Evolutionary conservation across 495 filamentous ascomycete genomes (phyloP).

Genomic region (Clavariopsis aquatica): DNA sequence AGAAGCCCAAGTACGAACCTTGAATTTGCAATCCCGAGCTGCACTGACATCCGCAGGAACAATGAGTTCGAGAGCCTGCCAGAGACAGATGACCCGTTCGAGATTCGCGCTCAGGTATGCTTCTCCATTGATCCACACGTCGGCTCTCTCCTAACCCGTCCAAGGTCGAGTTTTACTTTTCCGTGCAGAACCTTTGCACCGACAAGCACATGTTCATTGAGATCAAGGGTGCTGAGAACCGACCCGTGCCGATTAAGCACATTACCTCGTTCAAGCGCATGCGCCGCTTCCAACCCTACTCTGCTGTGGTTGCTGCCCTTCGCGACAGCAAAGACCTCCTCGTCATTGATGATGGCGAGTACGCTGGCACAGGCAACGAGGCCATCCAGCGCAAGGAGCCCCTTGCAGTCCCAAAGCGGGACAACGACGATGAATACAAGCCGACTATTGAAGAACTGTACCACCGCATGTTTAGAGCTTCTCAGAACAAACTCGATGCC

Average conservation of each 20-base stretch:
- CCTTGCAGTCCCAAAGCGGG: constrained; percentile 52
- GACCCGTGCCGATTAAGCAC: constrained; percentile 70
- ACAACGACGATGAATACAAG: constrained; percentile 46
- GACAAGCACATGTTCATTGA: constrained; percentile 82
- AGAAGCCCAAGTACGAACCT: background rate
- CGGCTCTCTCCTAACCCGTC: constrained; percentile 17
- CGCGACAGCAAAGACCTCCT: constrained; percentile 69
- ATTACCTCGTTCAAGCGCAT: constrained; percentile 90
- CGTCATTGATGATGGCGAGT: constrained; percentile 60
- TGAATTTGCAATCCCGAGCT: background rate
- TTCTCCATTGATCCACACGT: constrained; percentile 4
- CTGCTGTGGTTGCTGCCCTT: constrained; percentile 78
- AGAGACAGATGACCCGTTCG: constrained; percentile 68
- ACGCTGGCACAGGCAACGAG: constrained; percentile 44
- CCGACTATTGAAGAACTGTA: constrained; percentile 58
- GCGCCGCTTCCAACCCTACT: constrained; percentile 83
- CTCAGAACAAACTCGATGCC: constrained; percentile 26
- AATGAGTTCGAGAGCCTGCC: constrained; percentile 58
- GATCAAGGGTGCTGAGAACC: constrained; percentile 75
- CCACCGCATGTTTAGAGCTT: constrained; percentile 45
- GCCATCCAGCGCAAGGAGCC: constrained; percentile 72
- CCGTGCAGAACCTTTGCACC: constrained; percentile 82
- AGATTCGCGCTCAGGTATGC: constrained; percentile 76
- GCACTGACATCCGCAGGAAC: constrained; percentile 24
- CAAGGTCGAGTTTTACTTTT: constrained; percentile 97